Evolutionary conservation across 106 monocot genomes (phyloP), one percentile per base, ranked within the genome.

Genomic region (Dactylorhiza incarnata): DNA sequence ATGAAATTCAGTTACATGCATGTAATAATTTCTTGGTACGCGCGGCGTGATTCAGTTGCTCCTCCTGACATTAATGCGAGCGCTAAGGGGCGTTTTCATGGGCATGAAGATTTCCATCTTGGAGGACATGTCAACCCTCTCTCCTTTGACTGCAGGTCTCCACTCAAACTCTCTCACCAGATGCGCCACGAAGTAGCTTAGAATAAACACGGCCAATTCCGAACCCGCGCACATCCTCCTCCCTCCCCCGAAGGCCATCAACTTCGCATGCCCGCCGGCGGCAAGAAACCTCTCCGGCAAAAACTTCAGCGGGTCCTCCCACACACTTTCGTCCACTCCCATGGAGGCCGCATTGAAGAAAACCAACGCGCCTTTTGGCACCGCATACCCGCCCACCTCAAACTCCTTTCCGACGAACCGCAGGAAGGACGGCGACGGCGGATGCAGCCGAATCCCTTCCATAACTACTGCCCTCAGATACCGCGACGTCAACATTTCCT

Each of bases 391-490:
- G n/a, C 45, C 80, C 10, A 86, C 16, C 45, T 20, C 25, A 2
- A 76, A 26, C 45, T 86, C 83, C 74, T 86, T 71, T 26, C 74
- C 26, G 74, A 70, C 74, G 3, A 68, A 19, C 46, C 80, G 86
- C 1, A 73, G 49, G 49, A 83, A 59, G 51, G 83, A 50, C 66
- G 83, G 86, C 48, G 24, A 80, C 8, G 86, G 83, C 0, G 86
- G 80, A 63, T 86, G 86, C 43, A 80, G 25, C 22, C 86, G 76
- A 45, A 86, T 44, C 2, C 80, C 83, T 43, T 83, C 83, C 50
- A 81, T 51, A 10, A 83, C 71, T 29, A 86, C 77, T 20, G 86
- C 86, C 23, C 83, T 83, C 24, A 83, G 69, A 43, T 81, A 83
- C 23, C 70, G 69, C 83, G 83, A 75, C 43, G 51, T 49, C 25